A percentile compares a stretch with the other conserved stretches of the same genome.
phyloP scores from a whole-genome alignment of 768 basidiomycete genomes.

The Solioccasus polychromus region DNA sequence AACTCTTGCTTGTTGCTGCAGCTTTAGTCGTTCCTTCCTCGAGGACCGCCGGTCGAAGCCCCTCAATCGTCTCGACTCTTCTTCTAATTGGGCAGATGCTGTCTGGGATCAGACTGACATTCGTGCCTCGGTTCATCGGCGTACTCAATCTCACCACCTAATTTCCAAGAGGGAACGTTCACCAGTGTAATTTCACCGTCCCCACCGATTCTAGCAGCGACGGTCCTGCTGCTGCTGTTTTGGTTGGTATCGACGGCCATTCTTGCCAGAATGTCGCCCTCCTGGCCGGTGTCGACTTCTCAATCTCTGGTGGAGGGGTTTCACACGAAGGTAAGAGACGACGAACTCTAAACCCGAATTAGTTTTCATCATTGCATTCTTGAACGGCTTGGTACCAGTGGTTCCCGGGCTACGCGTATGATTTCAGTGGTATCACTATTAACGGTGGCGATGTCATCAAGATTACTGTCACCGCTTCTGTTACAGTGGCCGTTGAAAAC shows the following conservation, averaged over 20 bases:
- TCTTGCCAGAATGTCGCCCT: slow-evolving; percentile 12
- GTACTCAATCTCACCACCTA: not conserved
- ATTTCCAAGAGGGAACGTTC: slow-evolving; percentile 8
- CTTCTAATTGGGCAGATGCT: not conserved
- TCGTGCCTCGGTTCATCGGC: not conserved
- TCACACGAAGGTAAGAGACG: slow-evolving; percentile 14
- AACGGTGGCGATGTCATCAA: slow-evolving; percentile 14
- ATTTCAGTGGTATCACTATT: slow-evolving; percentile 15
- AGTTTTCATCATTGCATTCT: not conserved
- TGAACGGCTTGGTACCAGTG: slow-evolving; percentile 23
- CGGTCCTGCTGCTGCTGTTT: slow-evolving; percentile 4
- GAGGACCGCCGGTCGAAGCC: slow-evolving; percentile 1
- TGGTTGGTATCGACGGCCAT: slow-evolving; percentile 16
- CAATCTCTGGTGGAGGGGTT: not conserved
- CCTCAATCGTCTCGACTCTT: not conserved
- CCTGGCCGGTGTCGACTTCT: slow-evolving; percentile 19
- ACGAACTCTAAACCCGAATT: not conserved
- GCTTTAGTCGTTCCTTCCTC: not conserved
- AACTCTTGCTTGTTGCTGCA: slow-evolving; percentile 4
- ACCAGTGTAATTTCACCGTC: slow-evolving; percentile 10
- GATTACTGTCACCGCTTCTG: slow-evolving; percentile 18
- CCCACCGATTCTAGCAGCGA: slow-evolving; percentile 1
- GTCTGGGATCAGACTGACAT: slow-evolving; percentile 2
- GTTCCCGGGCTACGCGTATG: slow-evolving; percentile 14
- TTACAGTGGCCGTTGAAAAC: slow-evolving; percentile 18